phyloP scores from a whole-genome alignment of 495 filamentous ascomycete species.

The Aspergillus indologenus region DNA sequence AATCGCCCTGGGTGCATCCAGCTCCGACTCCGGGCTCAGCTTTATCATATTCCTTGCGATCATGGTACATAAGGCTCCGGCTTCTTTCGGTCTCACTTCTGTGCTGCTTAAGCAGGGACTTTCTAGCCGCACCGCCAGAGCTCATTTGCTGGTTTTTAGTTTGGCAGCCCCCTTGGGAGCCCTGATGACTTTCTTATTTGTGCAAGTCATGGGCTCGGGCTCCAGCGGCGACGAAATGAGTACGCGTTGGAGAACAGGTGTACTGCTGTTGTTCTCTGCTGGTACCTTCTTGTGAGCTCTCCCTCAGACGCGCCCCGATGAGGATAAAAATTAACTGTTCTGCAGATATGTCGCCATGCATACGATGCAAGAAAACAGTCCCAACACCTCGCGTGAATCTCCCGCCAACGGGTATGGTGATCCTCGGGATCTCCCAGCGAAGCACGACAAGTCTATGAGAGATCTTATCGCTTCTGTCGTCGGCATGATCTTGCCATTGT shows the following conservation, averaged over 20 bases:
- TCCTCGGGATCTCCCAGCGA: conserved; percentile 35
- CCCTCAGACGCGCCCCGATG: not conserved
- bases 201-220: conserved; percentile 62
- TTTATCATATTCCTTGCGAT: conserved; percentile 94
- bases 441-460: conserved; percentile 45
- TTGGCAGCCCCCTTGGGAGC: conserved; percentile 87
- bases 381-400: conserved; percentile 43
- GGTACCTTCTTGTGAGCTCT: conserved; percentile 87
- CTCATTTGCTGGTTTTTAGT: conserved; percentile 86
- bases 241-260: conserved; percentile 84
- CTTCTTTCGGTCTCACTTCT: conserved; percentile 90
- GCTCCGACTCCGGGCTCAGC: conserved; percentile 66
- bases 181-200: conserved; percentile 73
- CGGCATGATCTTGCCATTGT: conserved; percentile 86
- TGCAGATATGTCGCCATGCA: conserved; percentile 96
- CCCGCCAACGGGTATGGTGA: conserved; percentile 68
- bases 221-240: conserved; percentile 42
- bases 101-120: conserved; percentile 85
- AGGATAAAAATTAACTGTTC: conserved; percentile 4
- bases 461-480: conserved; percentile 70
- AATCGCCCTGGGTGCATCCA: conserved; percentile 89
- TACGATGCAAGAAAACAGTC: conserved; percentile 84
- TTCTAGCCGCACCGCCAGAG: conserved; percentile 77
- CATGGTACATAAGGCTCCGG: conserved; percentile 95
- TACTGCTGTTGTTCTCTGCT: conserved; percentile 85